Base-by-base conservation (phyloP, 2,329 filamentous ascomycete species). In the Exophiala alcalophila region DNA sequence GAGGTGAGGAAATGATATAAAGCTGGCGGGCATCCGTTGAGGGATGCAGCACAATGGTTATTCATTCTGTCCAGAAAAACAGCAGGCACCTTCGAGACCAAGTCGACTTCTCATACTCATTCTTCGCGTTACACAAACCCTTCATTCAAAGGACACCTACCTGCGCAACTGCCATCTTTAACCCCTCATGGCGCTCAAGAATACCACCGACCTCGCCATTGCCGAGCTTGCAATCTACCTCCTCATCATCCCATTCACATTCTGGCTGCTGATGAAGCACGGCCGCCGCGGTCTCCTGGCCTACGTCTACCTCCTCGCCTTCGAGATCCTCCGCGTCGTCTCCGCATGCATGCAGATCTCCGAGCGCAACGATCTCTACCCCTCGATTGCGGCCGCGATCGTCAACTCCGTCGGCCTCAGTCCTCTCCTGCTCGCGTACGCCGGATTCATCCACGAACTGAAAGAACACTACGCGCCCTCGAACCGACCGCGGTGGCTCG, bases 351-450 rank as follows among this genome's bases (percentile, higher is more conserved):
- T 67, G 10, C 43, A 60, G 24, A 44, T 67, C 6, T 5, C 6
- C 24, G 14, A 33, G 5, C 41, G 36, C 32, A 48, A 47, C 20
- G 19, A 35, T 18, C 9, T 29, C n/a, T 26, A 37, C 4, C 37
- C 44, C 3, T 56, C 55, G 43, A 42, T 51, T 16, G 49, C 56
- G 2, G 66, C 64, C 4, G 55, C 52, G 7, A 57, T 70, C 10
- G 57, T 70, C 12, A 51, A 59, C 19, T 65, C 59, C 20, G 55
- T 71, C 23, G 66, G 66, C 3, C 43, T 70, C 2, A 67, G 65
- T 5, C 66, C 66, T 2, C 50, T 70, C 2, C 36, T 63, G 3
- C 48, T 63, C 2, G 53, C 49, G 2, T 42, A 52, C 3, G 42
- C 50, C 12, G 62, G 65, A 1, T 55, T 68, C 7, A 44, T 68